Conservation (phyloP, 352 stramenopile species). For the Pythium scleroteichum region DNA sequence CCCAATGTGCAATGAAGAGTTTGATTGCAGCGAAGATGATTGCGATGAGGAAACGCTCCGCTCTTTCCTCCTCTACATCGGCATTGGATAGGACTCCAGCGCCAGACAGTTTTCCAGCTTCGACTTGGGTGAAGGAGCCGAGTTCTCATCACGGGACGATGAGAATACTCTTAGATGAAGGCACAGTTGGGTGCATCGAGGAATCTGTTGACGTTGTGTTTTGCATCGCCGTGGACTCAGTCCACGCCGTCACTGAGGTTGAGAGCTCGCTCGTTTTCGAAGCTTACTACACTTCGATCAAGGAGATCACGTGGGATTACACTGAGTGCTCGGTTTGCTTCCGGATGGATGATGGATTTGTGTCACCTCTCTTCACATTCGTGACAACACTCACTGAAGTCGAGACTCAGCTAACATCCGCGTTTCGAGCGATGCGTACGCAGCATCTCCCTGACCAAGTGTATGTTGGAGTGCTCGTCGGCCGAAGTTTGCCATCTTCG, state of each 20-base stretch:
- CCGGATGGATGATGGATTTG: conserved; percentile 32
- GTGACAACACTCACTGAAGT: conserved; percentile 34
- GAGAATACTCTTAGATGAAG: conserved; percentile 9
- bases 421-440: conserved; percentile 33
- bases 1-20: conserved; percentile 23
- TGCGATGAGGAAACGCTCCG: conserved; percentile 27
- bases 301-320: conserved; percentile 71
- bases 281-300: conserved; percentile 38
- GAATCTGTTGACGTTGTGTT: conserved; percentile 44
- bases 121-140: conserved; percentile 30
- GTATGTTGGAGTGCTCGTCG: conserved; percentile 69
- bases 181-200: not conserved
- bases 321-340: conserved; percentile 61
- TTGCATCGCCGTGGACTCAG: conserved; percentile 35
- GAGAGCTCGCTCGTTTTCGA: conserved; percentile 48
- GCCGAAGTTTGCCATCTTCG: conserved; percentile 56
- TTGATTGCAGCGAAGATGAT: conserved; percentile 30
- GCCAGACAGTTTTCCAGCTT: too few relatives aligned
- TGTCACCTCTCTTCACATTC: conserved; percentile 48
- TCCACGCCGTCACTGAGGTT: conserved; percentile 40
- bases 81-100: conserved; percentile 1
- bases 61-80: conserved; percentile 17
- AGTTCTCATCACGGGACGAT: conserved; percentile 53
- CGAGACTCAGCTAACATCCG: conserved; percentile 41
- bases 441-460: conserved; percentile 43